Evolutionary conservation across 2,329 filamentous ascomycete genomes (phyloP), one percentile per base, ranked within the genome.

Genomic region (Nothopassalora personata): DNA sequence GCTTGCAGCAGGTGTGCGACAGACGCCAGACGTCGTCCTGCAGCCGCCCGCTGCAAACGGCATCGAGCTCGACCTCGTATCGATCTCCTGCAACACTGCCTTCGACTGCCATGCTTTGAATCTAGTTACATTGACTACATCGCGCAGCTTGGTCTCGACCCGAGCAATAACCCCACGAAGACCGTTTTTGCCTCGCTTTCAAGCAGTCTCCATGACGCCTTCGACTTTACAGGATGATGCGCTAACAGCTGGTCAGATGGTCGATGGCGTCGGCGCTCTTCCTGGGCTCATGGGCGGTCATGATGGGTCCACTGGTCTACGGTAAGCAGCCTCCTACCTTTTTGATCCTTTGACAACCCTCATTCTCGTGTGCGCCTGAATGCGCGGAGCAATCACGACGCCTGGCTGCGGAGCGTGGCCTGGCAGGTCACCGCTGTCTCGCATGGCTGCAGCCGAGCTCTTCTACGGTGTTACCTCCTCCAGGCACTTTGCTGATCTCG

Each of bases 291-390:
- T 99, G 94, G 83, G 91, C 91, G 28, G 90, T 93, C 66, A 84
- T 97, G 77, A 96, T 97, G 90, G 94, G 94, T 57, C 92, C 90
- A 36, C 81, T 86, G 77, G 82, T 86, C 67, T 99, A 97, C 75
- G 75, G 79, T 78, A 71, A 75, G 76, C 70, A 59, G 55, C 50
- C 59, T 59, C 43, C 51, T 57, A 63, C 54, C 61, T 62, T 62
- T 33, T 59, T 58, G 59, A 57, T 62, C 61, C 56, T 57, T 55
- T 53, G 50, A 54, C 57, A 52, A 55, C 56, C 52, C 57, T 56
- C 53, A 19, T 23, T 34, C 36, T 57, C 56, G 57, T 56, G 51
- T 58, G 54, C 62, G 36, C 56, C 54, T 60, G 43, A 31, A 56
- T 52, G 51, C 54, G 57, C 47, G 51, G 48, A 52, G 63, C 64